These are phyloP conservation scores for Corynespora cassiicola DNA, from an alignment of 2,329 filamentous ascomycete genomes.

Conservation along the genomic window DNA sequence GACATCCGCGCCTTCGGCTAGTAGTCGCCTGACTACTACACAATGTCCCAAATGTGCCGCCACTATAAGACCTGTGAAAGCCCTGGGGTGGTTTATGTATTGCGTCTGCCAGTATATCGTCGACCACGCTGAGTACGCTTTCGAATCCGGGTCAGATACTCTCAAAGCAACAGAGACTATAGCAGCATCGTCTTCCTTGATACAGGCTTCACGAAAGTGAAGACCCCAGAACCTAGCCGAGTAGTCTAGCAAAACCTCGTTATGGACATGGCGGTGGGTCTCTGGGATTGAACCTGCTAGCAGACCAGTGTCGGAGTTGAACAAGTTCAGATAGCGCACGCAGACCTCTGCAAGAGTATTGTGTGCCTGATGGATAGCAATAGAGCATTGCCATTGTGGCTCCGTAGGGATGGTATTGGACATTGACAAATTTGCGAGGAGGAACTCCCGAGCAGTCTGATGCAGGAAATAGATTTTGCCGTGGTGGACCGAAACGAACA, in stretches of 20 bases:
- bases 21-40: conserved; percentile 2
- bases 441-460: conserved; percentile 16
- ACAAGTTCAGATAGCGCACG: conserved; percentile 14
- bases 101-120: conserved; percentile 5
- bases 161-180: conserved; percentile 14
- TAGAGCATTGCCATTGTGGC: conserved; percentile 10
- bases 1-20: conserved; percentile 3
- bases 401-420: conserved; percentile 8
- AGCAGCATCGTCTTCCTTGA: conserved; percentile 9
- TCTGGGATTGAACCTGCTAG: conserved; percentile 8
- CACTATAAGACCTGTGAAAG: neutral
- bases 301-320: conserved; percentile 9
- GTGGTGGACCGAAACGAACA: conserved; percentile 14
- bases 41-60: conserved; percentile 4
- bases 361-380: conserved; percentile 14
- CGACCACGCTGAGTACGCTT: conserved; percentile 12
- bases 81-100: neutral
- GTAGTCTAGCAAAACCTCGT: conserved; percentile 11
- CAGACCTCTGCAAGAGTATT: conserved; percentile 14
- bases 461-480: conserved; percentile 14
- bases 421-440: conserved; percentile 9
- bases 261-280: conserved; percentile 4
- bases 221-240: conserved; percentile 16
- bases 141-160: conserved; percentile 14
- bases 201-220: conserved; percentile 17